Evolutionary conservation across 2,329 filamentous ascomycete species (phyloP), one percentile per base, ranked within the genome.

Genomic region (Microdochium paspali): DNA sequence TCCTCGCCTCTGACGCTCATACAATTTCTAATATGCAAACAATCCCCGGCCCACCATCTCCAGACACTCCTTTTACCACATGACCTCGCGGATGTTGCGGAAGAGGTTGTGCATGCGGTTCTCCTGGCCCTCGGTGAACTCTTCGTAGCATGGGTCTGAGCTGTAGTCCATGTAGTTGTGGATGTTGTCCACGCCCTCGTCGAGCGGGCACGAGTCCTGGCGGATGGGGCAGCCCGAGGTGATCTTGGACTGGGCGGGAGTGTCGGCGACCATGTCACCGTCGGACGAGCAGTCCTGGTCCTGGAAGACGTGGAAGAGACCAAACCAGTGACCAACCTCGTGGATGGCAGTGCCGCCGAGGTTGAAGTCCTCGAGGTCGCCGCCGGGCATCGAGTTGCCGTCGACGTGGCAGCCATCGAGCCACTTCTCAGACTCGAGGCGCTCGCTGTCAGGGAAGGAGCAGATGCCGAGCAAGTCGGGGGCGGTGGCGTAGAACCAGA

Each of bases 321-420:
- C 70, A 46, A 74, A 58, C 71, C 71, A 74, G 61, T 74, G 71
- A 15, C 71, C 71, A 40, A 69, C 59, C 58, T 74, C 71, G 60
- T 73, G 70, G 30, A 58, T 55, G 12, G 45, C 44, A 5, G 50
- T 52, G 45, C 46, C 35, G 31, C 50, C 50, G 30, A 48, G 46
- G 48, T 52, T 50, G 48, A 44, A 52, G 15, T 40, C 10, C 4
- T 21, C 5, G 35, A 21, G 18, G 35, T 7, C 12, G 35, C 35
- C 35, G 18, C 35, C 35, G 35, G 35, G 35, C 13, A 40, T 15
- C 13, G 35, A 40, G 35, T 40, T 40, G 35, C 35, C 35, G 35
- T 40, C 35, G 18, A 40, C 35, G 35, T 40, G 35, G 35, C 35
- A 40, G 35, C 35, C 35, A 20, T 40, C 35, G 35, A 40, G 35